phyloP scores from a whole-genome alignment of 371 early-diverging fungal genomes.

The Mucor ambiguus region DNA sequence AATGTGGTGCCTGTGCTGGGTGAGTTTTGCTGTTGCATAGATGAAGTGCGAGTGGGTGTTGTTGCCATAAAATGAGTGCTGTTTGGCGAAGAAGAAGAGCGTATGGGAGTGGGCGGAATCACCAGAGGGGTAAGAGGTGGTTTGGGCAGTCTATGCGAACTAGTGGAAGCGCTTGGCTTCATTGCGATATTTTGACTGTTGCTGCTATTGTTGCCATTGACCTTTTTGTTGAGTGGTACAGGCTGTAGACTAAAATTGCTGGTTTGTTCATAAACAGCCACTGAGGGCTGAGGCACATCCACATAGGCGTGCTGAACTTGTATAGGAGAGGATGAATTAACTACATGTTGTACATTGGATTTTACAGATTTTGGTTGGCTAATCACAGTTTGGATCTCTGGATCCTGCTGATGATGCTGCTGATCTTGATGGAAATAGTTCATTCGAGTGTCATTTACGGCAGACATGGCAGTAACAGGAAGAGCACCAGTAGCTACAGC shows the following conservation, averaged over 20 bases:
- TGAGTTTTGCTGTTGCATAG: conserved; percentile 8
- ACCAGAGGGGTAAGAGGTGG: conserved; percentile 33
- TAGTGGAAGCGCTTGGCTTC: conserved; percentile 1
- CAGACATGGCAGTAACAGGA: background rate
- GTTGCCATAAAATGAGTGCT: background rate
- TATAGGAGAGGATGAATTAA: conserved; percentile 2
- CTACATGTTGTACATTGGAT: conserved; percentile 22
- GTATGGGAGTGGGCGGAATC: conserved; percentile 29
- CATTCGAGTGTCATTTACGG: conserved; percentile 1
- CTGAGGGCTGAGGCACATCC: conserved; percentile 10
- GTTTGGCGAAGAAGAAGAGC: conserved; percentile 19
- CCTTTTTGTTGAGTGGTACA: conserved; percentile 24
- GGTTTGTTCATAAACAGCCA: conserved; percentile 9
- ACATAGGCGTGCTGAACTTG: conserved; percentile 18
- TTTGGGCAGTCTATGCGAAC: conserved; percentile 10
- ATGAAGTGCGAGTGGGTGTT: conserved; percentile 26
- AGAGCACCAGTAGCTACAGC: no score
- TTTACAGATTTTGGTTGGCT: conserved; percentile 24
- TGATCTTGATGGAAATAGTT: conserved; percentile 1
- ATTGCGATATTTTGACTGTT: background rate
- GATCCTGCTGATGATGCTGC: background rate
- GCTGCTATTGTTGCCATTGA: background rate
- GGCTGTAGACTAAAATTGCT: conserved; percentile 19
- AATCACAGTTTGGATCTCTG: conserved; percentile 23
- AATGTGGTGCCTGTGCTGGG: background rate